These are phyloP conservation scores for Dittrichia graveolens DNA, from an alignment of 129 eudicot species.

Conservation along the genomic window DNA sequence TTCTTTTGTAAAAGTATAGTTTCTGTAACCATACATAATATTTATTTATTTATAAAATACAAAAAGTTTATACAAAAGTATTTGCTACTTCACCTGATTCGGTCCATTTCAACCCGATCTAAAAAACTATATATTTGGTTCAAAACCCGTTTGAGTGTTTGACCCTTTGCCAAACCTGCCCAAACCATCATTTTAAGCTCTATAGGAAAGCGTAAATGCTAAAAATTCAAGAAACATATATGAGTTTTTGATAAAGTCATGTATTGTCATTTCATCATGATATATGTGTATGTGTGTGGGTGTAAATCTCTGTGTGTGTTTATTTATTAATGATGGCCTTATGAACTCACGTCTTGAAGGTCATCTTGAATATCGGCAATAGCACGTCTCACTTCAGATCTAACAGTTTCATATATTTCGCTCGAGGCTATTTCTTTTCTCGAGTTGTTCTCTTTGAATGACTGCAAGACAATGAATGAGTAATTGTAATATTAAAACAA, in stretches of 20 bases:
- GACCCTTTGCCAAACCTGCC: too few relatives aligned
- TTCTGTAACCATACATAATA: too few relatives aligned
- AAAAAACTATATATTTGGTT: too few relatives aligned
- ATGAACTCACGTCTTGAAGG: conserved; percentile 53
- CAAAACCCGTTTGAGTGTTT: too few relatives aligned
- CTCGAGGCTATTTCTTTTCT: conserved; percentile 39
- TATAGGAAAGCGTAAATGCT: neutral
- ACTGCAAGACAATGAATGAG: conserved; percentile 30
- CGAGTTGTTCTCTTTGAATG: conserved; percentile 35
- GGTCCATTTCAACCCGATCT: too few relatives aligned
- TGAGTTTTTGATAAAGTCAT: neutral
- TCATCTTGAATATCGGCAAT: conserved; percentile 66
- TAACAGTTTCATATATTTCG: conserved; percentile 76
- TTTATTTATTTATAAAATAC: too few relatives aligned
- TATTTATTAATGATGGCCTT: conserved; percentile 7
- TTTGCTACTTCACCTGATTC: too few relatives aligned
- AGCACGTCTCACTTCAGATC: conserved; percentile 72
- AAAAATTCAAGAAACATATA: neutral
- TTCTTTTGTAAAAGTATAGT: too few relatives aligned
- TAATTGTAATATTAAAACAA: neutral
- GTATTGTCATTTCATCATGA: neutral
- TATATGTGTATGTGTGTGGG: too few relatives aligned
- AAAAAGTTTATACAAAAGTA: too few relatives aligned
- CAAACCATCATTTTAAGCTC: too few relatives aligned
- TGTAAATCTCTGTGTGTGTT: too few relatives aligned